Conservation (phyloP, 108 stramenopile species). For the Nannochloropsis gaditana region DNA sequence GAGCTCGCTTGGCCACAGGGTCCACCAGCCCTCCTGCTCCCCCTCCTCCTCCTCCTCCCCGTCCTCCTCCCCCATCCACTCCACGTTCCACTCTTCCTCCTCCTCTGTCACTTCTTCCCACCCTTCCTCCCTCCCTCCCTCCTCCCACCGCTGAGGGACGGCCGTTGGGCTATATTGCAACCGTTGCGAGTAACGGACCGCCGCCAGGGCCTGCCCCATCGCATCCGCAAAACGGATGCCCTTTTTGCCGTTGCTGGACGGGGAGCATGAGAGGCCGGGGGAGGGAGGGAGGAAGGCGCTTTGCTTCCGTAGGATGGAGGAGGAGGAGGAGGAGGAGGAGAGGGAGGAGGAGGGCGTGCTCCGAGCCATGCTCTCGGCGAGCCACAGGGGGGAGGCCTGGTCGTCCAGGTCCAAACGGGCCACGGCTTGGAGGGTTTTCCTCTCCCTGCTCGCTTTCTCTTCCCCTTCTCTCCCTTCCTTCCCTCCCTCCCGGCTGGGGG, state of each 20-base stretch:
- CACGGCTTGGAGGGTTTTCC: too few species aligned
- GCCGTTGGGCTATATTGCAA: slow-evolving; percentile 21
- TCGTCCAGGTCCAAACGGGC: too few species aligned
- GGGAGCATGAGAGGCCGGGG: not conserved
- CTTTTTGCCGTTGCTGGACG: not conserved
- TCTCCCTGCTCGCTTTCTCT: not conserved
- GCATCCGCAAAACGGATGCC: not conserved
- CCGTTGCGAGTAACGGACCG: slow-evolving; percentile 25
- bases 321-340: not conserved
- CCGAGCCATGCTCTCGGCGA: too few species aligned
- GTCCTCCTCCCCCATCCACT: slow-evolving; percentile 22
- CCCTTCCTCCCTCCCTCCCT: not conserved
- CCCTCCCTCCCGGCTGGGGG: not conserved
- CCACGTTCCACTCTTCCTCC: slow-evolving; percentile 21
- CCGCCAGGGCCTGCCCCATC: slow-evolving; percentile 22
- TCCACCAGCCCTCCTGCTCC: not conserved
- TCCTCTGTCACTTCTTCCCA: not conserved
- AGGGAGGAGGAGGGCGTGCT: too few species aligned
- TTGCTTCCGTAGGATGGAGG: not conserved
- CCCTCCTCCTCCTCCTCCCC: slow-evolving; percentile 20
- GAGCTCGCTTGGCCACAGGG: not conserved
- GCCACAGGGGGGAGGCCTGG: too few species aligned
- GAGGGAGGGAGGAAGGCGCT: not conserved
- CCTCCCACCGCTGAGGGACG: not conserved
- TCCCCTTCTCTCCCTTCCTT: not conserved